Conservation (phyloP, 2,329 filamentous ascomycete species). For the Aspergillus viridinutans region DNA sequence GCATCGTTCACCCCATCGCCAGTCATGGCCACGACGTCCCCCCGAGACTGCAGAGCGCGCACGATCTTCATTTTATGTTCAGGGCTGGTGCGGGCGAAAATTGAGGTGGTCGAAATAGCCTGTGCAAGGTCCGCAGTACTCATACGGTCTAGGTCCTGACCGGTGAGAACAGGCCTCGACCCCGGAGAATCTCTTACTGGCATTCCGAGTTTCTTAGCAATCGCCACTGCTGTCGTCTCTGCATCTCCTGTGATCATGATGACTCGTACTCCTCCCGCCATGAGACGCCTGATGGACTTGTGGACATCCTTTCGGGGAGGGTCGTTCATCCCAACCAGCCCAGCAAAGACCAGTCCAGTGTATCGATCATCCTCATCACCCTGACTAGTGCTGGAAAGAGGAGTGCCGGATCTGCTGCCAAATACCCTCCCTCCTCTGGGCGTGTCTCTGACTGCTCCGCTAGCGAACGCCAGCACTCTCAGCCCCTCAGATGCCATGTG, state of each 20-base stretch:
- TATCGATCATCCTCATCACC: conserved; percentile 68
- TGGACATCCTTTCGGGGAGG: conserved; percentile 88
- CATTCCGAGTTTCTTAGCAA: conserved; percentile 95
- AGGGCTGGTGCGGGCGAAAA: conserved; percentile 93
- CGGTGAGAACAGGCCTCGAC: conserved; percentile 66
- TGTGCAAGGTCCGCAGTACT: conserved; percentile 76
- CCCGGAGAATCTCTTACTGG: conserved; percentile 59
- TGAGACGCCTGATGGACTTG: conserved; percentile 79
- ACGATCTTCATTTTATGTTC: conserved; percentile 99
- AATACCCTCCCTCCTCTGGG: conserved; percentile 42
- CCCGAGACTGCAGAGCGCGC: conserved; percentile 79
- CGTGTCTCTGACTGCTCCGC: conserved; percentile 61
- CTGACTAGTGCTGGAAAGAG: conserved; percentile 27
- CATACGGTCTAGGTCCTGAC: conserved; percentile 93
- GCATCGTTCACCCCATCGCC: conserved; percentile 98
- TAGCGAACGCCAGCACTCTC: conserved; percentile 88
- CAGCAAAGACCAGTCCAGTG: conserved; percentile 79
- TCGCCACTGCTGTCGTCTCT: conserved; percentile 88
- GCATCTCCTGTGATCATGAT: conserved; percentile 99
- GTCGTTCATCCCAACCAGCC: conserved; percentile 95
- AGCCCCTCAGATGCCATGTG: conserved; percentile 85
- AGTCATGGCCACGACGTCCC: conserved; percentile 98
- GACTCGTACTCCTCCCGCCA: conserved; percentile 91
- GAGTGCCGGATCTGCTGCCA: conserved; percentile 53
- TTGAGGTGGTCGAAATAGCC: conserved; percentile 82